Base-by-base conservation (phyloP, 1,139 yeast species). In the Lodderomyces parapsilosis region DNA sequence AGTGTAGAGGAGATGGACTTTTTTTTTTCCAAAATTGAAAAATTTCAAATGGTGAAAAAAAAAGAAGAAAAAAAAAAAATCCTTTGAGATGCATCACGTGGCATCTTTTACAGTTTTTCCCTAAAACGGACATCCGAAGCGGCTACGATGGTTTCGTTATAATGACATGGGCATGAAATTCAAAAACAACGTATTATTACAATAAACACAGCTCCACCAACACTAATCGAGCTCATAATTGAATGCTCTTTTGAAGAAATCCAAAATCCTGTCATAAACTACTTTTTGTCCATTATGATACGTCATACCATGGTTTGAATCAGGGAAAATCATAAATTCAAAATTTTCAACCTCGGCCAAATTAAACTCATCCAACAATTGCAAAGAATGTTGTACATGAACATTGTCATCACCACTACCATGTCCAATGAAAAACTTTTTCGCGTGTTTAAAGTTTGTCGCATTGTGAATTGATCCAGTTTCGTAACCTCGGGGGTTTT, bases 321-420 rank as follows among this genome's bases (percentile, higher is more conserved):
- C 94, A 2, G 94, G 93, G 72, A 84, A 86, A 3, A 84, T 75
- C 71, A 81, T 83, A 50, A 84, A 68, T 56, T 86, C 93, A 53
- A 79, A 86, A 60, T 86, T 86, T 53, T 83, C 88, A 33, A 85
- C 73, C 4, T 68, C 70, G 9, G 66, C 75, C 43, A 81, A 55
- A 55, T 85, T 78, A 48, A 85, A 71, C 48, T 74, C 68, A 57
- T 86, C 93, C 42, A 86, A 58, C 18, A 86, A 66, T 57, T 80
- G 81, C 49, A 83, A 71, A 18, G 85, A 69, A 61, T 86, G 83
- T 58, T 86, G 94, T 58, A 84, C 76, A 60, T 86, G 94, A 33
- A 86, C 94, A 50, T 86, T 86, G 59, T 86, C 94, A 60, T 86
- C 94, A 15, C 91, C 93, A 1, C 87, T 78, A 8, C 94, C 94